phyloP scores from a whole-genome alignment of 2,329 filamentous ascomycete genomes.

The Cladosporium sp. region DNA sequence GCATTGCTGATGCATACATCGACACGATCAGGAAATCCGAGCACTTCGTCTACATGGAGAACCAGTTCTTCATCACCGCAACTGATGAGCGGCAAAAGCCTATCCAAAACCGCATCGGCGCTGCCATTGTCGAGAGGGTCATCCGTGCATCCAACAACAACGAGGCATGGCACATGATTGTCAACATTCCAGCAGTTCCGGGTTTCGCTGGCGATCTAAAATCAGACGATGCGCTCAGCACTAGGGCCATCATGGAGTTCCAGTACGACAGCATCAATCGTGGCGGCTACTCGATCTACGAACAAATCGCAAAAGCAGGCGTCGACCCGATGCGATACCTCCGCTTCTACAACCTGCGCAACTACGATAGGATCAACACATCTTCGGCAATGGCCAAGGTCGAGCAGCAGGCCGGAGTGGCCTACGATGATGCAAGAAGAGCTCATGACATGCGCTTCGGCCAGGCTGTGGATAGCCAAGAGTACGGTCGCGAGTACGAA shows the following conservation, averaged over 20 bases:
- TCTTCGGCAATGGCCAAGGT: constrained; percentile 56
- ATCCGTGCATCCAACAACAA: constrained; percentile 61
- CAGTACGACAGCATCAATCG: constrained; percentile 77
- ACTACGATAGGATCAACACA: constrained; percentile 76
- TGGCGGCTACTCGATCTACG: constrained; percentile 72
- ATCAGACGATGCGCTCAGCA: constrained; percentile 66
- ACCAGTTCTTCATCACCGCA: constrained; percentile 92
- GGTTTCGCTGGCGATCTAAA: constrained; percentile 78
- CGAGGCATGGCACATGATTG: constrained; percentile 68
- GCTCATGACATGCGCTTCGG: constrained; percentile 55
- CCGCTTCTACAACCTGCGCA: constrained; percentile 78
- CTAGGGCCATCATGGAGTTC: constrained; percentile 82
- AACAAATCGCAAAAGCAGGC: constrained; percentile 60
- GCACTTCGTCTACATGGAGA: constrained; percentile 97
- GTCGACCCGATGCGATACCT: constrained; percentile 70
- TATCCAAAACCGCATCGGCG: constrained; percentile 72
- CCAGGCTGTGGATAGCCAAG: constrained; percentile 31
- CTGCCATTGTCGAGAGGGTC: constrained; percentile 73
- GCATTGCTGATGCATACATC: constrained; percentile 90
- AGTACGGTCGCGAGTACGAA: constrained; percentile 34
- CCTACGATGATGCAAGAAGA: constrained; percentile 61
- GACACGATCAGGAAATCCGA: constrained; percentile 93
- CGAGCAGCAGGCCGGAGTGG: constrained; percentile 60
- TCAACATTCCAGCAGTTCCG: constrained; percentile 74
- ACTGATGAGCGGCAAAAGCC: constrained; percentile 65